Evolutionary conservation across 352 stramenopile species (phyloP), one percentile per base, ranked within the genome.

Genomic region (Globisporangium recalcitrans): DNA sequence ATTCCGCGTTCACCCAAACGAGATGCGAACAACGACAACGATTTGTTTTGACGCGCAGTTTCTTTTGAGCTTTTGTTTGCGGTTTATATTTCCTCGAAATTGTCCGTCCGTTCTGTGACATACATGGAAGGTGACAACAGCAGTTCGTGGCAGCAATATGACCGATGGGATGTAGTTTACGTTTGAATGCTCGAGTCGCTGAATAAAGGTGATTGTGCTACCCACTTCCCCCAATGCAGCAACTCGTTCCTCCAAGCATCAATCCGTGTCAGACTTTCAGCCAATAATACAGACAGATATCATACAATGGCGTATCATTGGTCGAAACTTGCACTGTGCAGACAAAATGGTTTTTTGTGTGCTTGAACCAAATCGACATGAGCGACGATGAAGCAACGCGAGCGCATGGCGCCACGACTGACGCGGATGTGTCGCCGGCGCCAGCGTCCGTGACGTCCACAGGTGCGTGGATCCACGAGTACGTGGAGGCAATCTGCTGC

Each of bases 241-340:
- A 55, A 55, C 49, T 16, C 49, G 6, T 55, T 22, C 19, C 19
- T 46, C 3, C 48, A 38, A 26, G 49, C 49, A 55, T 55, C 49
- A 55, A 55, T 55, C 49, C 49, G 40, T 55, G 16, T 40, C 19
- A 40, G 34, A 55, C 24, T 27, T 42, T 53, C 27, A 42, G 27
- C 51, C 44, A 51, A 51, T 31, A 1, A 7, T 4, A 24, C 4
- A 22, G n/a, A 9, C 40, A 3, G 21, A 19, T 5, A 16, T 13
- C 49, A 55, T 10, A 3, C 21, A 21, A 44, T 21, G 7, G 1
- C 4, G 8, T 26, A 49, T 27, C 7, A 49, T 49, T 49, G 42
- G 42, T 26, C 26, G 7, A 49, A 49, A 31, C 5, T 2, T 8
- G 4, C 38, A 7, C n/a, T 7, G 4, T 7, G n/a, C 8, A 49